Conservation (phyloP, 352 stramenopile species). For the Globisporangium echinulatum region DNA sequence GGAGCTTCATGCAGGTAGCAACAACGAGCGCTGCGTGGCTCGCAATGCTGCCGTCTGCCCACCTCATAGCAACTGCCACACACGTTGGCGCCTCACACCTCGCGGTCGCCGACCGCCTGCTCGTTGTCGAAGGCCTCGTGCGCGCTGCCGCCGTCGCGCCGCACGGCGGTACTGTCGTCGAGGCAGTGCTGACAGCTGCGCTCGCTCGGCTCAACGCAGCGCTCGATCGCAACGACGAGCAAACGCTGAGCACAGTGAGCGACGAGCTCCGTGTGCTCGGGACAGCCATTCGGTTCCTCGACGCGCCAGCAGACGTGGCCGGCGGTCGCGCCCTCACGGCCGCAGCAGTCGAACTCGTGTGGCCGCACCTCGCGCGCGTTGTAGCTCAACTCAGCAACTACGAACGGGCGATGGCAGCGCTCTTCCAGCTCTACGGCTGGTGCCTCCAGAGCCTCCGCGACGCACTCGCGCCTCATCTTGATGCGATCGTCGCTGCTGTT, state of each 20-base stretch:
- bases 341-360: slow-evolving; percentile 44
- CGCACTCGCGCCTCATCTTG: slow-evolving; percentile 46
- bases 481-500: slow-evolving; percentile 45
- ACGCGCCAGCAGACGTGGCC: slow-evolving; percentile 43
- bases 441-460: slow-evolving; percentile 59
- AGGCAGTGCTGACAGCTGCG: slow-evolving; percentile 39
- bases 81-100: slow-evolving; percentile 34
- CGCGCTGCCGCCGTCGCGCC: slow-evolving; percentile 37
- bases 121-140: slow-evolving; percentile 63
- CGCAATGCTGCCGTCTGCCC: slow-evolving; percentile 33
- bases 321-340: slow-evolving; percentile 39
- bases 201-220: slow-evolving; percentile 39
- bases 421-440: slow-evolving; percentile 69
- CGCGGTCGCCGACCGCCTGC: slow-evolving; percentile 43
- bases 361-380: slow-evolving; percentile 49
- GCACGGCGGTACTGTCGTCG: slow-evolving; percentile 45
- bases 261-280: slow-evolving; percentile 64
- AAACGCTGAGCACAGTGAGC: slow-evolving; percentile 20
- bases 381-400: slow-evolving; percentile 26
- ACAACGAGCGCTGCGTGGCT: slow-evolving; percentile 43
- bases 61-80: slow-evolving; percentile 34
- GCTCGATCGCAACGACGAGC: slow-evolving; percentile 12
- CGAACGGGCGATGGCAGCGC: slow-evolving; percentile 41
- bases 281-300: slow-evolving; percentile 61
- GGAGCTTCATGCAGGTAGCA: slow-evolving; percentile 69